Base-by-base conservation (phyloP, 305 asterid species). In the Fraxinus paxiana region DNA sequence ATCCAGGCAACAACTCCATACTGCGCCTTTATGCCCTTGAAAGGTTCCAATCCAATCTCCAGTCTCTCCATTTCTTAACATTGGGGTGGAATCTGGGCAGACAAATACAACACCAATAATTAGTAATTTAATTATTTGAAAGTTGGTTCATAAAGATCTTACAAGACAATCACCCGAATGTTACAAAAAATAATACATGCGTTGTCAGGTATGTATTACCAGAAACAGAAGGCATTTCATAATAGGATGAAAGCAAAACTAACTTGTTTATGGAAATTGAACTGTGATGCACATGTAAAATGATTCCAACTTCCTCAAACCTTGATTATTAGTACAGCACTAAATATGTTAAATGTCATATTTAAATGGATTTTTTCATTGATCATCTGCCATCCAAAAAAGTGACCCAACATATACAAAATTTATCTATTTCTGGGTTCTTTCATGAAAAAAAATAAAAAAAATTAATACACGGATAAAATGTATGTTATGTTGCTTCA, bases 31-130 rank as follows among this genome's bases (percentile, higher is more conserved):
- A 87, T 95, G 99, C 81, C 99, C 99, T 88, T 90, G 92, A 86
- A 94, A 95, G 79, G 98, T 93, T 85, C 99, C 99, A 87, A 95
- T 88, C 99, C 99, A 95, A 78, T 95, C 99, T 24, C 99, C 99
- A 5, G 99, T 93, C 88, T 92, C 98, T 76, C 99, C 99, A 82
- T 95, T 95, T 89, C 99, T 88, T 87, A 95, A 82, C 98, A 95
- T 92, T 5, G 98, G 99, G 18, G 93, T 90, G 1, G 99, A 93
- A 86, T 95, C 99, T 93, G 84, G 82, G 63, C 76, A 54, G n/a
- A 35, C 33, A 34, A 75, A 73, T 77, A 2, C 20, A 80, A 79
- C 24, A 54, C 48, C 35, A 18, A 37, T 77, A 71, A 81, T 41
- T 65, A 65, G 20, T 79, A 48, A 46, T 72, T 35, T 15, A 35